Conservation (phyloP, 768 basidiomycete genomes). For the Russula griseocarnosa region DNA sequence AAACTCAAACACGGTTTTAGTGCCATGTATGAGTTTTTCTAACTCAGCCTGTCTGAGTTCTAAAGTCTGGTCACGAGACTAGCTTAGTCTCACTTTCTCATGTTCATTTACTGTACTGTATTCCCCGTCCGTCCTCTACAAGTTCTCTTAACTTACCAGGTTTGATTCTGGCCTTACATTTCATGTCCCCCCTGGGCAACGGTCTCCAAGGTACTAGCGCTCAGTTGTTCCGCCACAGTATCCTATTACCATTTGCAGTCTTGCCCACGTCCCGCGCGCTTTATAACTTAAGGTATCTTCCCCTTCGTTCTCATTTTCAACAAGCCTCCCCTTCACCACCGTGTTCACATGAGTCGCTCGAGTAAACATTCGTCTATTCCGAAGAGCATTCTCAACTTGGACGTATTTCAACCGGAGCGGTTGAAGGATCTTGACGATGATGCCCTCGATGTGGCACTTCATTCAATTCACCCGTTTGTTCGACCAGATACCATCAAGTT, state of each 20-base stretch:
- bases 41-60: too few species aligned
- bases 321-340: not conserved
- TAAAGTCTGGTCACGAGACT: too few species aligned
- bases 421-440: conserved; percentile 14
- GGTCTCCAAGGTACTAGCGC: not conserved
- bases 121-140: not conserved
- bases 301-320: conserved; percentile 4
- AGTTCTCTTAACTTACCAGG: not conserved
- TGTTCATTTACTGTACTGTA: too few species aligned
- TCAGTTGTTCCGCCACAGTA: not conserved
- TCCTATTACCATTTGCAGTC: not conserved
- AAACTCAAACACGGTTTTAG: too few species aligned
- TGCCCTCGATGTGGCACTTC: conserved; percentile 11
- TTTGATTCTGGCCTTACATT: not conserved
- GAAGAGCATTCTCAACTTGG: not conserved
- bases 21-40: too few species aligned
- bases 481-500: conserved; percentile 10
- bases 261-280: not conserved
- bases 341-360: not conserved
- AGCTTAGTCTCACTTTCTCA: too few species aligned
- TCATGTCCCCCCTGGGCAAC: not conserved
- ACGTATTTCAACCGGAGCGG: conserved; percentile 15
- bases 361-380: not conserved
- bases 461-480: conserved; percentile 6
- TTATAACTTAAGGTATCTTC: too few species aligned